Conservation (phyloP, 106 monocot species). For the Apostasia ramifera region DNA sequence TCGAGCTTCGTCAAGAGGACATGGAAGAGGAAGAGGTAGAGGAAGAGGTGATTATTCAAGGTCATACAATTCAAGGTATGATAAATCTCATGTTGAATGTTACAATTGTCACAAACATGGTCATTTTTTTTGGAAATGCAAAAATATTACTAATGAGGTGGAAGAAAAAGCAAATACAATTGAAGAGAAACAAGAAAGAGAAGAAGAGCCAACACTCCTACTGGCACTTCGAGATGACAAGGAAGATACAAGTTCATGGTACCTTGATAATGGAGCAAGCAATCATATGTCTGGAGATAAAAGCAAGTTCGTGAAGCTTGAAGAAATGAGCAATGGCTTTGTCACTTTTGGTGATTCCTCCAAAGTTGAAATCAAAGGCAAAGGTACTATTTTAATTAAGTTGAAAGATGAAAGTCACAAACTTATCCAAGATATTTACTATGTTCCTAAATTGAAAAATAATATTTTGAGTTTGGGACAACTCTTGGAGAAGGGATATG, state of each 20-base stretch:
- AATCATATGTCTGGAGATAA: too few species aligned
- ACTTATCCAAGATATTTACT: too few species aligned
- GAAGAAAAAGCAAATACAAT: neutral
- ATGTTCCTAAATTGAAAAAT: too few species aligned
- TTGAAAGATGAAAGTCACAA: too few species aligned
- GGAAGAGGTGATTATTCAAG: neutral
- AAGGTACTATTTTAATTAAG: too few species aligned
- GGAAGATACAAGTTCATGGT: neutral
- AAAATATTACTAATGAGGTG: neutral
- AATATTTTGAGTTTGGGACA: neutral
- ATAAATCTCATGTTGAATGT: neutral
- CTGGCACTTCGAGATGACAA: neutral
- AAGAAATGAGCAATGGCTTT: too few species aligned
- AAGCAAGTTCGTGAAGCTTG: too few species aligned
- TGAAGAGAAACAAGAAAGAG: neutral
- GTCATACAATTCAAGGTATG: neutral
- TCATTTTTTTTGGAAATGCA: slow-evolving; percentile 1
- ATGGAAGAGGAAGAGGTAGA: neutral
- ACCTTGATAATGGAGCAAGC: neutral
- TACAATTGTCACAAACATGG: neutral
- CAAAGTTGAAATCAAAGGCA: too few species aligned
- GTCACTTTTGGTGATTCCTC: too few species aligned
- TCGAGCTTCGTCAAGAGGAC: neutral
- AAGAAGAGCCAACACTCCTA: neutral
- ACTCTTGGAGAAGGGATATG: neutral